A percentile compares a stretch with the other conserved stretches of the same genome.
These are phyloP conservation scores for Solanum habrochaites DNA, from an alignment of 257 asterid species.

Conservation along the genomic window DNA sequence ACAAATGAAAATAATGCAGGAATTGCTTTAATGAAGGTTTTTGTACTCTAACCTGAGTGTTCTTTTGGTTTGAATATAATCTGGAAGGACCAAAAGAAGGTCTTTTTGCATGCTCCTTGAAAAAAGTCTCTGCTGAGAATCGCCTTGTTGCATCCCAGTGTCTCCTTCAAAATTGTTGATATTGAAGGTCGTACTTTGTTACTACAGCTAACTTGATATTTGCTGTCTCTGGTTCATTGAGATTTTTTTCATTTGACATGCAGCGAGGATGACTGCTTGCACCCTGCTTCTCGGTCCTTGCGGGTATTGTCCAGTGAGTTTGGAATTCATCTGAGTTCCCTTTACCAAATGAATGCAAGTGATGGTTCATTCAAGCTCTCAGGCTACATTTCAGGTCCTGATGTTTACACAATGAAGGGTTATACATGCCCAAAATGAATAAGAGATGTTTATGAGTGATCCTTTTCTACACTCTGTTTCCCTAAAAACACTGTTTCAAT, in stretches of 20 bases:
- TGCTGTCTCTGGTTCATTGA: background rate
- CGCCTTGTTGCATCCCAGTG: conserved; percentile 65
- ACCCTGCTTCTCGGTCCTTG: conserved; percentile 59
- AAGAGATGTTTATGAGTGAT: background rate
- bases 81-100: conserved; percentile 64
- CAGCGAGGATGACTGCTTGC: conserved; percentile 65
- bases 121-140: conserved; percentile 60
- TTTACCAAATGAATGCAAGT: conserved; percentile 34
- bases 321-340: conserved; percentile 43
- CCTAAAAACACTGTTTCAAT: conserved; percentile 18
- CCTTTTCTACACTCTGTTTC: background rate
- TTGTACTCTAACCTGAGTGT: conserved; percentile 9
- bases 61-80: conserved; percentile 14
- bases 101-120: conserved; percentile 61
- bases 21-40: background rate
- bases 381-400: too few species aligned
- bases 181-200: conserved; percentile 51
- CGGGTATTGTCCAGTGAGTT: conserved; percentile 52
- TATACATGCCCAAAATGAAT: background rate
- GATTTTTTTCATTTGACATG: conserved; percentile 17
- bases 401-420: conserved; percentile 16
- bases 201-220: conserved; percentile 10
- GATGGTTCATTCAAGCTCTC: conserved; percentile 31
- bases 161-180: conserved; percentile 66
- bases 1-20: background rate